Evolutionary conservation across 768 basidiomycete species (phyloP).

Genomic region (Neoboletus subvelutipes): DNA sequence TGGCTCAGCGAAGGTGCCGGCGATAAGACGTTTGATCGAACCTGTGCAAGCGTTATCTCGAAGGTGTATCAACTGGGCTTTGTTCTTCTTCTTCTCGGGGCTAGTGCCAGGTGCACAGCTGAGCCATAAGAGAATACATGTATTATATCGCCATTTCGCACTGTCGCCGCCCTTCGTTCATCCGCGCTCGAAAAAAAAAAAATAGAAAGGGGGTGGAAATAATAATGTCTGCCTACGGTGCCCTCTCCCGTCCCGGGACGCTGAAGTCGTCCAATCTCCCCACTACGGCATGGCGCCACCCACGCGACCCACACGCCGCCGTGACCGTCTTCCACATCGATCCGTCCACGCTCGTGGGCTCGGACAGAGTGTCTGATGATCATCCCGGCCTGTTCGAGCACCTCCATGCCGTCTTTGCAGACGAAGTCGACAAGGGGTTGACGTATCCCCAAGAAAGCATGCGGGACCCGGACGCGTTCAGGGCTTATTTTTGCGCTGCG

Average conservation of each 20-base stretch:
- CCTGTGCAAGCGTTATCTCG: not conserved
- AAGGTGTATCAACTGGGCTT: not conserved
- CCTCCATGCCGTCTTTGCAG: slow-evolving; percentile 62
- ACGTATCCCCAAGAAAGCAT: slow-evolving; percentile 86
- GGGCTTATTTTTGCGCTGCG: slow-evolving; percentile 72
- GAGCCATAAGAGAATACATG: not conserved
- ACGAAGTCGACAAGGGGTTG: slow-evolving; percentile 69
- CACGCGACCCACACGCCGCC: slow-evolving; percentile 22
- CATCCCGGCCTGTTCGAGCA: slow-evolving; percentile 57
- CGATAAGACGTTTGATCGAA: not conserved
- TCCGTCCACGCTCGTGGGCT: slow-evolving; percentile 18
- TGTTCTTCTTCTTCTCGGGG: not conserved
- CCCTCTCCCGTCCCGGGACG: slow-evolving; percentile 43
- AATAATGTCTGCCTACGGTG: slow-evolving; percentile 80
- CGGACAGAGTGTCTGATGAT: too few species aligned
- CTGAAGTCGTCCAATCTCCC: slow-evolving; percentile 37
- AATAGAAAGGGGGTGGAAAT: too few species aligned
- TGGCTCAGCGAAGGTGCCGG: too few species aligned
- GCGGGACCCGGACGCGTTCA: slow-evolving; percentile 54
- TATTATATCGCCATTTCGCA: not conserved
- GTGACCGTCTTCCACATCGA: slow-evolving; percentile 40
- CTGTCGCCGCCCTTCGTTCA: not conserved
- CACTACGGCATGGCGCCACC: slow-evolving; percentile 47
- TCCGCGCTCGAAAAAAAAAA: not conserved
- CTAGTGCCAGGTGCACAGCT: slow-evolving; percentile 3